Evolutionary conservation across 805 yeast genomes (phyloP), one percentile per base, ranked within the genome.

Genomic region (Brettanomyces bruxellensis): DNA sequence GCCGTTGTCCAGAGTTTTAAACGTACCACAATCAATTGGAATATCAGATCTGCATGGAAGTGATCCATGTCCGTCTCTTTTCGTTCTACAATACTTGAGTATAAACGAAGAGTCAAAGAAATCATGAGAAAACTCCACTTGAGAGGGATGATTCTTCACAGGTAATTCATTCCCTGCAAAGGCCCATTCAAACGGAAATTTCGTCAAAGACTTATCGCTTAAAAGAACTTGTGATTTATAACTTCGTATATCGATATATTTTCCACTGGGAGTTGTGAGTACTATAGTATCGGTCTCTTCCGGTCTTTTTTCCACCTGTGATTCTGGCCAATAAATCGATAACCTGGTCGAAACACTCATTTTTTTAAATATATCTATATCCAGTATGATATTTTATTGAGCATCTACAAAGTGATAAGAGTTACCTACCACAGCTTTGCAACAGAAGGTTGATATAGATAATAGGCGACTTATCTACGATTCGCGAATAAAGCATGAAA

Each of bases 121-220:
- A 9, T 64, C 64, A 51, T 72, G 74, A 30, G 64, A 56, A 54
- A 75, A 76, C 51, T 62, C 59, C 11, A 72, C 58, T 42, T 56
- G 60, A 39, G 57, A 60, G 9, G 68, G 68, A n/a, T 32, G 11
- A 28, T 40, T 13, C n/a, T 35, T 13, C 40, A 70, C 54, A 3
- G 62, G 59, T 13, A 62, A 62, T 44, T 76, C 77, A 1, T 57
- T 58, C 2, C 86, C 86, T 4, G 73, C 72, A 60, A 78, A 73
- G 1, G 72, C 76, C 82, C 83, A 76, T 53, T 80, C 79, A 51
- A 77, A 77, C 23, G 75, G 75, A 52, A 69, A 70, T n/a, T 50
- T 53, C 14, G 54, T 53, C 41, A 60, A 8, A 7, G 22, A 44
- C 11, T 43, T 44, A 3, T 11, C 14, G 23, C 18, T 28, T n/a